Base-by-base conservation (phyloP, 352 stramenopile genomes). In the Globisporangium alternatum region DNA sequence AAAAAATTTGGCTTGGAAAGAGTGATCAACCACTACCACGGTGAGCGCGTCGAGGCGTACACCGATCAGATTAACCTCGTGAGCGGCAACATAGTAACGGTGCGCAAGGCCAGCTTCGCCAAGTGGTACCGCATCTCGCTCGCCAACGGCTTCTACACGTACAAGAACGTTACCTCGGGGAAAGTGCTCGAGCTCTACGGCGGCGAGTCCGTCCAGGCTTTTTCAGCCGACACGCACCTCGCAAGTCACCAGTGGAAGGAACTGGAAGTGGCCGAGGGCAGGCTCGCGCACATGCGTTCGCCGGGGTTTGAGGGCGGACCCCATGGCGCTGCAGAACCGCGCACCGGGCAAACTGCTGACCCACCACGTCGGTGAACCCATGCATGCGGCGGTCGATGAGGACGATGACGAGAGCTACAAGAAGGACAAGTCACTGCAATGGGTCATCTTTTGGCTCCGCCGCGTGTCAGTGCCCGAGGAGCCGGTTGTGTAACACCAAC, bases 161-260 rank as follows among this genome's bases (percentile, higher is more conserved):
- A 56, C 30, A 56, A 43, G 51, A 56, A 56, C 28, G 2, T 56
- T 21, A 17, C 15, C 8, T 15, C 30, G 5, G 30, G 30, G 28
- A 43, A 56, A 17, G 30, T 56, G 51, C 51, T 56, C 2, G 30
- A 43, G 51, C 28, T 41, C 51, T 56, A 22, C 30, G 51, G n/a
- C 1, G 51, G n/a, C 8, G 51, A 25, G 6, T 35, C 51, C 9
- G 28, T 43, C 5, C 51, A 56, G 51, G 30, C 51, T 0, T 17
- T 28, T 7, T 41, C 51, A 19, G n/a, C 17, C 2, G 33, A 25
- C 15, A 28, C 51, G 17, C 51, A 56, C 30, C 30, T 56, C 5
- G 17, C 51, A 6, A 56, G 51, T 13, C 51, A 43, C 17, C 51
- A 56, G 30, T 56, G 51, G 51, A 35, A 56, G 51, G 51, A 56